These are phyloP conservation scores for Davidsoniella neocaledoniae DNA, from an alignment of 2,329 filamentous ascomycete genomes.

Conservation along the genomic window DNA sequence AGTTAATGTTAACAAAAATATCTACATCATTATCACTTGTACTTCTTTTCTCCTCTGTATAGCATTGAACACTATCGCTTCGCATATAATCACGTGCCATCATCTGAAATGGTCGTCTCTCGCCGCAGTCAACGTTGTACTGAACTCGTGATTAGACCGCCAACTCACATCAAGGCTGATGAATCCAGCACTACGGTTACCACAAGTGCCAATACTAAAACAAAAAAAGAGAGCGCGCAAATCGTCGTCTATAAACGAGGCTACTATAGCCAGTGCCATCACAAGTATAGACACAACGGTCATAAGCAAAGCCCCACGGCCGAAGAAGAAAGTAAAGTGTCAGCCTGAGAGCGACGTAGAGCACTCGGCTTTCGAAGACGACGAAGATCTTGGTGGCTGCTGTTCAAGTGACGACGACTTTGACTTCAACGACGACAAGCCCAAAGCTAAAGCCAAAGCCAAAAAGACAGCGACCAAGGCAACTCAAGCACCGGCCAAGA, in stretches of 20 bases:
- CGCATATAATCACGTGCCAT: neutral
- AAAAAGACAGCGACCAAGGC: neutral
- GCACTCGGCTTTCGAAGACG: slow-evolving; percentile 7
- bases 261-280: neutral
- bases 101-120: slow-evolving; percentile 1
- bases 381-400: slow-evolving; percentile 4
- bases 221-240: neutral
- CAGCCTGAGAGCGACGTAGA: slow-evolving; percentile 2
- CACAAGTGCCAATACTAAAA: neutral
- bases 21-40: too few species aligned
- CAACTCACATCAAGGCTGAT: neutral
- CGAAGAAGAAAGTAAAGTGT: neutral
- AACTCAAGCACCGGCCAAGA: neutral
- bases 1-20: too few species aligned
- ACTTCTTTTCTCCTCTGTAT: too few species aligned
- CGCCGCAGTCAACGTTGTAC: slow-evolving; percentile 1
- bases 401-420: slow-evolving; percentile 9
- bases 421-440: neutral
- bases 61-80: too few species aligned
- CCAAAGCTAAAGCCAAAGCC: neutral
- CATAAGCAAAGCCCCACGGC: neutral
- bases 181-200: neutral
- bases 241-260: neutral
- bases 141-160: neutral
- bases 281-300: neutral